Evolutionary conservation across 495 filamentous ascomycete species (phyloP).

Genomic region (Rostrohypoxylon terebratum): DNA sequence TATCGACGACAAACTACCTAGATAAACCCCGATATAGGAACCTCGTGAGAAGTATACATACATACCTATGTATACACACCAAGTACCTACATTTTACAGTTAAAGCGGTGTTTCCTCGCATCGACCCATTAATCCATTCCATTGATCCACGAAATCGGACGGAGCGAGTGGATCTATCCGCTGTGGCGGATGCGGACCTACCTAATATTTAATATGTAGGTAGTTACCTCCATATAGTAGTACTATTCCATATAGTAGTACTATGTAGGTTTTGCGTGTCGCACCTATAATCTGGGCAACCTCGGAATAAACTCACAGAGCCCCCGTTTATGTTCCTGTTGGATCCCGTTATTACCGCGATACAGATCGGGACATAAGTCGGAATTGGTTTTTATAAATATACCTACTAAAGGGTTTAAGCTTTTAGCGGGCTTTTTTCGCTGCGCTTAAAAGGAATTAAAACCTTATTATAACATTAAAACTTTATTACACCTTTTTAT

Average conservation of each 20-base stretch:
- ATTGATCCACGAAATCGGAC: conserved; percentile 23
- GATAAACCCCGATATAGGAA: too few relatives aligned
- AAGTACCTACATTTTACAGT: too few relatives aligned
- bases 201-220: too few relatives aligned
- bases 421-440: too few relatives aligned
- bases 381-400: conserved; percentile 36
- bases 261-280: conserved; percentile 8
- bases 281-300: neutral
- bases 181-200: conserved; percentile 1
- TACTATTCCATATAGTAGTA: too few relatives aligned
- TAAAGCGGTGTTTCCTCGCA: neutral
- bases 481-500: too few relatives aligned
- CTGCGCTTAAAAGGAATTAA: too few relatives aligned
- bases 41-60: too few relatives aligned
- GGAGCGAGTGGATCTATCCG: conserved; percentile 23
- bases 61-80: too few relatives aligned
- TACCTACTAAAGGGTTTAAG: too few relatives aligned
- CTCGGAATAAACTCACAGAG: neutral
- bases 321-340: conserved; percentile 2
- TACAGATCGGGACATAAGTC: conserved; percentile 16
- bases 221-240: neutral
- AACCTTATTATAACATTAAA: too few relatives aligned
- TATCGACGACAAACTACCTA: too few relatives aligned
- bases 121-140: neutral
- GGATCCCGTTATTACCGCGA: conserved; percentile 3